A percentile compares a stretch with the other conserved stretches of the same genome.
Conservation (phyloP, 2,329 filamentous ascomycete species). For the Hysterium pulicare region DNA sequence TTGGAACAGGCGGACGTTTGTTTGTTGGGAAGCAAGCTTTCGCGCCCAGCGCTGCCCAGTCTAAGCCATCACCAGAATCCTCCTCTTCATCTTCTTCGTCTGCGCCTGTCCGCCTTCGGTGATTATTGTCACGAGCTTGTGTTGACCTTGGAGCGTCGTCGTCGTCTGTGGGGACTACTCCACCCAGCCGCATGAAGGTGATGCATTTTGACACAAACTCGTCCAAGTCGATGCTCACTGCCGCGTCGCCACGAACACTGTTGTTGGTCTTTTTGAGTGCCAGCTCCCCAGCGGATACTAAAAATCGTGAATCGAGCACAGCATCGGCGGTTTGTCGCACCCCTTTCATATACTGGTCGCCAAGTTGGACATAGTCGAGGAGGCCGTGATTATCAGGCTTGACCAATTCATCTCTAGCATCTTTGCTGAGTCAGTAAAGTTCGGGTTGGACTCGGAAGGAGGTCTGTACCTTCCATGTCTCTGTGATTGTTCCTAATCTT, state of each 20-base stretch:
- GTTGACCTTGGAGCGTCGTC: constrained; percentile 49
- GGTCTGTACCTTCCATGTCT: constrained; percentile 54
- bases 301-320: constrained; percentile 80
- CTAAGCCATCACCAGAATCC: constrained; percentile 66
- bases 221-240: constrained; percentile 79
- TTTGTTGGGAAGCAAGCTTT: constrained; percentile 72
- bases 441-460: constrained; percentile 1
- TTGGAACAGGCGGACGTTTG: constrained; percentile 69
- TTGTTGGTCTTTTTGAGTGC: constrained; percentile 74
- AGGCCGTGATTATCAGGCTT: constrained; percentile 63
- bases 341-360: constrained; percentile 62
- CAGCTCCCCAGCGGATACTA: constrained; percentile 77
- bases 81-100: constrained; percentile 59
- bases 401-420: constrained; percentile 70
- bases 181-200: constrained; percentile 71
- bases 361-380: constrained; percentile 61
- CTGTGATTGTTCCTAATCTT: constrained; percentile 65
- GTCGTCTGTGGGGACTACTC: constrained; percentile 41
- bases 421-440: constrained; percentile 35
- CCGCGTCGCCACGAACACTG: constrained; percentile 68
- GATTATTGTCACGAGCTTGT: constrained; percentile 46
- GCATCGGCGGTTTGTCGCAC: constrained; percentile 90
- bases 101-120: constrained; percentile 41
- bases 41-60: constrained; percentile 79
- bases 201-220: constrained; percentile 91